Base-by-base conservation (phyloP, 768 basidiomycete genomes). In the Termitomyces sp. region DNA sequence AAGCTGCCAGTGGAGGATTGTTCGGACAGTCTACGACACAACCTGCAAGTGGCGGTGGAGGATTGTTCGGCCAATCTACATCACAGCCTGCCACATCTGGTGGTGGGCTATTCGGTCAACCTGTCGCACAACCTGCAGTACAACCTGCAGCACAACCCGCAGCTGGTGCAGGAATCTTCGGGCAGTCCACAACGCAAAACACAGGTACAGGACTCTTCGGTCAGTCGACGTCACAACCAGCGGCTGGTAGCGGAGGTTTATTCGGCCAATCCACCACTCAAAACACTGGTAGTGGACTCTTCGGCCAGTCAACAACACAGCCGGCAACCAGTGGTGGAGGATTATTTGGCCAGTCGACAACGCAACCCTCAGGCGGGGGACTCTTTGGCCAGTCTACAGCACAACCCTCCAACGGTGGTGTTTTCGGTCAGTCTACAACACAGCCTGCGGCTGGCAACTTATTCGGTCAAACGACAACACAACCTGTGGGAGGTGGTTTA, bases 61-160 rank as follows among this genome's bases (percentile, higher is more conserved):
- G 60, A n/a, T 54, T 74, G 28, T 77, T 77, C 47, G 68, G 73
- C 1, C 74, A 71, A 41, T 56, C 65, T 30, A 21, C 53, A 21
- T 17, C 50, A 35, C 55, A 56, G 21, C 49, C 55, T 28, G 40
- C 43, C 14, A 19, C 48, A 9, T 6, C 48, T 37, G 35, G 53
- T 41, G 58, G 57, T 12, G 57, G 58, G 21, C 38, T 54, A 14
- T 66, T 66, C 33, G 65, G 65, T 15, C 59, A 59, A 33, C 19
- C 57, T 8, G 31, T 46, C 19, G 49, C 44, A 14, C 60, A 64
- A 42, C 60, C 63, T 35, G 21, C 58, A n/a, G n/a, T n/a, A n/a
- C 59, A 59, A 33, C 19, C 57, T 8, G 31, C 50, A 17, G 49
- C 44, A 14, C 60, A 64, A 42, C 60, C 63, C 30, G 21, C 58